A percentile compares a stretch with the other conserved stretches of the same genome.
phyloP scores from a whole-genome alignment of 1,139 yeast genomes.

The Pichia sp. region DNA sequence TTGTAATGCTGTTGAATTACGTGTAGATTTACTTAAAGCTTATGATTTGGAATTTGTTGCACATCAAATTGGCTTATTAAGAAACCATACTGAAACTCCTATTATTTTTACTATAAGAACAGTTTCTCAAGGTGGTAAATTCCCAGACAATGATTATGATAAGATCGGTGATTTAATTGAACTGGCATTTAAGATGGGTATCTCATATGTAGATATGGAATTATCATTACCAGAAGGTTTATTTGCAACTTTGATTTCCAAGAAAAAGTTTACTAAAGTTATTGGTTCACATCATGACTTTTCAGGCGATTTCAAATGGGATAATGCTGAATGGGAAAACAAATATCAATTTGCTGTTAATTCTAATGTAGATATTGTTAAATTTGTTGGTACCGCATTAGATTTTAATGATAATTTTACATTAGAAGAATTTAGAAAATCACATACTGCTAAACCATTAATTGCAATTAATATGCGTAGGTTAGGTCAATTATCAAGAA shows the following conservation, averaged over 20 bases:
- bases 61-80: conserved; percentile 64
- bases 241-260: conserved; percentile 38
- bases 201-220: conserved; percentile 47
- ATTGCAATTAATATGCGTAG: conserved; percentile 81
- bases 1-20: conserved; percentile 72
- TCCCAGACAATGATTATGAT: conserved; percentile 50
- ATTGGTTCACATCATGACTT: conserved; percentile 82
- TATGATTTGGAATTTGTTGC: conserved; percentile 52
- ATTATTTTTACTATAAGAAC: conserved; percentile 80
- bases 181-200: conserved; percentile 61
- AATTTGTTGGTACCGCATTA: conserved; percentile 76
- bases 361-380: conserved; percentile 66
- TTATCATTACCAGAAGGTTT: conserved; percentile 39
- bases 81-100: conserved; percentile 63
- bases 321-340: conserved; percentile 63
- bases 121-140: conserved; percentile 71
- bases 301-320: conserved; percentile 58
- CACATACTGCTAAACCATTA: conserved; percentile 53
- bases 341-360: conserved; percentile 62
- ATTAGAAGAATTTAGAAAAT: conserved; percentile 60
- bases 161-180: conserved; percentile 46
- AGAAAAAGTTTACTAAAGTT: conserved; percentile 56
- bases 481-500: conserved; percentile 71
- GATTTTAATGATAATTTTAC: conserved; percentile 59
- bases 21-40: conserved; percentile 64